phyloP scores from a whole-genome alignment of 768 basidiomycete species.

The Mycena metata region DNA sequence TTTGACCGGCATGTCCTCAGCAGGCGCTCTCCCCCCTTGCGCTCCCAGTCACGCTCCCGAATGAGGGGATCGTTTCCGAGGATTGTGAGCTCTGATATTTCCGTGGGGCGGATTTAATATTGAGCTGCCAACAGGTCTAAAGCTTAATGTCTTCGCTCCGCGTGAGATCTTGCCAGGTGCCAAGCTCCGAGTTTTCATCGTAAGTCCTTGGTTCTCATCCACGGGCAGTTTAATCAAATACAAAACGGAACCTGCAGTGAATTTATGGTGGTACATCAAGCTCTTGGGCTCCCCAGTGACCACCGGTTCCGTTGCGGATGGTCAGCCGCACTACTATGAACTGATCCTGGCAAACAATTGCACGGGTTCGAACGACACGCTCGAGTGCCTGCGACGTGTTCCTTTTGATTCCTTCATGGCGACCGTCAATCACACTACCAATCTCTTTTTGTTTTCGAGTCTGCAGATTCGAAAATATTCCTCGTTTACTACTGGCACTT shows the following conservation, averaged over 20 bases:
- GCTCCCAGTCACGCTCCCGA: not conserved
- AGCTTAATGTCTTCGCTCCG: not conserved
- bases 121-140: not conserved
- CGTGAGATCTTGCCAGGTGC: not conserved
- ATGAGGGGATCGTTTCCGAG: conserved; percentile 8
- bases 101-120: not conserved
- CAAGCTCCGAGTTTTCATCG: conserved; percentile 27
- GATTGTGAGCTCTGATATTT: conserved; percentile 11
- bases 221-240: no score
- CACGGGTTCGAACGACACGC: no score
- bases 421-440: no score
- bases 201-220: not conserved
- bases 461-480: not conserved
- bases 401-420: no score
- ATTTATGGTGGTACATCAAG: conserved; percentile 46
- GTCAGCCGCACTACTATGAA: conserved; percentile 27
- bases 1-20: conserved; percentile 50
- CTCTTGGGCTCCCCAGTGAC: conserved; percentile 17
- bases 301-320: conserved; percentile 13
- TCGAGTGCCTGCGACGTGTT: no score
- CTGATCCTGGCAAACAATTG: no score
- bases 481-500: not conserved
- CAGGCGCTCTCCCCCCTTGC: not conserved
- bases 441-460: no score
- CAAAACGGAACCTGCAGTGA: conserved; percentile 40